A percentile compares a stretch with the other conserved stretches of the same genome.
phyloP scores from a whole-genome alignment of 1,139 yeast genomes.

The Diutina scorzettiae region DNA sequence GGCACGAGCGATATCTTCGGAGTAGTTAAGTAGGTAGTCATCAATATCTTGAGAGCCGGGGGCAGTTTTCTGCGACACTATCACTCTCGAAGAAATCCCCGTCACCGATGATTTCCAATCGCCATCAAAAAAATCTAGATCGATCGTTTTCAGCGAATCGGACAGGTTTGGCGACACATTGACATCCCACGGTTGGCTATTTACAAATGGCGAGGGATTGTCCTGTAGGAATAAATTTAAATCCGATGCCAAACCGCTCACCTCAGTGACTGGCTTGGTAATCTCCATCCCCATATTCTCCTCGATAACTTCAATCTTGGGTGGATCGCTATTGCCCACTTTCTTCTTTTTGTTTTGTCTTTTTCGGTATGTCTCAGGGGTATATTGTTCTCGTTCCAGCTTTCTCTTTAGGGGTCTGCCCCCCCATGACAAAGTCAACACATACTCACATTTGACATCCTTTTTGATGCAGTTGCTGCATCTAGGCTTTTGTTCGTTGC shows the following conservation, averaged over 20 bases:
- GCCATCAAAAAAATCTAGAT: not conserved
- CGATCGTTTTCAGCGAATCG: not conserved
- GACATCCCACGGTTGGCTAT: no score
- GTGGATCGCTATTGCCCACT: no score
- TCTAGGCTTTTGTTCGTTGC: slow-evolving; percentile 57
- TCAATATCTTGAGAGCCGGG: not conserved
- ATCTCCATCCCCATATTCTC: no score
- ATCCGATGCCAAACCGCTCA: no score
- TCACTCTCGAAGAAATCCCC: not conserved
- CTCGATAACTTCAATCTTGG: no score
- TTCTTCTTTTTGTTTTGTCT: slow-evolving; percentile 4
- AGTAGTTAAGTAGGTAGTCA: not conserved
- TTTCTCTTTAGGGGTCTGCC: slow-evolving; percentile 47
- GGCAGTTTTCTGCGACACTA: not conserved
- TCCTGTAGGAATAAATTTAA: no score
- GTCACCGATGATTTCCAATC: not conserved
- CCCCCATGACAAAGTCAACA: slow-evolving; percentile 63
- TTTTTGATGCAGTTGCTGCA: slow-evolving; percentile 50
- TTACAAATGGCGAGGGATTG: no score
- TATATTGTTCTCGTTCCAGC: slow-evolving; percentile 6
- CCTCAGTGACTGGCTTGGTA: no score
- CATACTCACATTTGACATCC: slow-evolving; percentile 46
- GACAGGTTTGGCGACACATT: not conserved
- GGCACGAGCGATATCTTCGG: slow-evolving; percentile 1
- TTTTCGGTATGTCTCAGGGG: slow-evolving; percentile 12